Conservation (phyloP, 164 flowering plant genomes). For the Kalanchoe fedtschenkoi region DNA sequence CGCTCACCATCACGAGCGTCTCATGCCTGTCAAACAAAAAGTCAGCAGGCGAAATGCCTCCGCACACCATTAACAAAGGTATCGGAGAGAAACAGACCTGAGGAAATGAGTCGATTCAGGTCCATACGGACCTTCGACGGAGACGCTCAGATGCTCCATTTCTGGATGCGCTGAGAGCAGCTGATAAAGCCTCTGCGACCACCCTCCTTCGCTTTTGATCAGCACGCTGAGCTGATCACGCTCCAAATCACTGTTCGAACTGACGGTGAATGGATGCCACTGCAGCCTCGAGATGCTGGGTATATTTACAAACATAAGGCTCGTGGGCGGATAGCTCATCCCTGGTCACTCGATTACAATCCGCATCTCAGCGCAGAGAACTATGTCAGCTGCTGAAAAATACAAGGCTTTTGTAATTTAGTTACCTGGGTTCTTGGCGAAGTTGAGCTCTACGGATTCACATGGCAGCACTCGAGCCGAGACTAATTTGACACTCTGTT, state of each 20-base stretch:
- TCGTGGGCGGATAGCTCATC: slow-evolving; percentile 42
- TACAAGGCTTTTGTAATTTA: not conserved
- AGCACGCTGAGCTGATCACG: slow-evolving; percentile 34
- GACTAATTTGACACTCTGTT: slow-evolving; percentile 32
- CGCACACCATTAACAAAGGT: slow-evolving; percentile 1
- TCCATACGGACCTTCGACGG: slow-evolving; percentile 89
- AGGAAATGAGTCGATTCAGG: slow-evolving; percentile 51
- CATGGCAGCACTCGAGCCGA: slow-evolving; percentile 61
- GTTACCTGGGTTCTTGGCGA: slow-evolving; percentile 53
- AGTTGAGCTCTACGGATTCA: slow-evolving; percentile 64
- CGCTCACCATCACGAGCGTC: slow-evolving; percentile 64
- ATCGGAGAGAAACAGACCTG: slow-evolving; percentile 23
- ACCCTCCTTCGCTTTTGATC: slow-evolving; percentile 43
- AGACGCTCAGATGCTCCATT: slow-evolving; percentile 40
- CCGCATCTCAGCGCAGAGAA: not conserved
- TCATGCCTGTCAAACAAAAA: slow-evolving; percentile 45
- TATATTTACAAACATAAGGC: slow-evolving; percentile 41
- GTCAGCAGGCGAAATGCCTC: not conserved
- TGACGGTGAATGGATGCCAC: slow-evolving; percentile 64
- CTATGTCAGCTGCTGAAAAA: no score
- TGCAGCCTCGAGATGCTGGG: slow-evolving; percentile 51
- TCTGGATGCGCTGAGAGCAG: slow-evolving; percentile 40
- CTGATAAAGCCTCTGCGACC: slow-evolving; percentile 37
- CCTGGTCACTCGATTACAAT: slow-evolving; percentile 16
- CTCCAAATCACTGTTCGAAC: slow-evolving; percentile 41